Percentiles rank a stretch among this genome's conserved stretches.
phyloP scores from a whole-genome alignment of 2,329 filamentous ascomycete genomes.

The Aspergillus vadensis region DNA sequence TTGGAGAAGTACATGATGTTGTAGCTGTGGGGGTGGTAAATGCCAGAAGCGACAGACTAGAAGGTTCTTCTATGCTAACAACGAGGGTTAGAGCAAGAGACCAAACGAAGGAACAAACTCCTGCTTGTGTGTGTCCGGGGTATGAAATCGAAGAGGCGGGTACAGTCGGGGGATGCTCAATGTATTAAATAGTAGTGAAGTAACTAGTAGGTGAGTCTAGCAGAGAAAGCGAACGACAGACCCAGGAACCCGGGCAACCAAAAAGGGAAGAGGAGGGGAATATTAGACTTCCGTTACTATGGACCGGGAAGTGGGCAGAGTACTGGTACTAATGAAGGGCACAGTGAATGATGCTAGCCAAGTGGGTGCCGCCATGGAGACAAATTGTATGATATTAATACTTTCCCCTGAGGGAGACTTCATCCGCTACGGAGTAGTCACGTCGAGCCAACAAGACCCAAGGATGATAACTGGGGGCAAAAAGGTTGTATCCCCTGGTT shows the following conservation, averaged over 20 bases:
- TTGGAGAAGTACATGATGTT: conserved; percentile 36
- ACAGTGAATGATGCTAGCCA: conserved; percentile 4
- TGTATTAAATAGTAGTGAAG: conserved; percentile 14
- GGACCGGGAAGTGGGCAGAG: conserved; percentile 1
- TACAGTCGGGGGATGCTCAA: background rate
- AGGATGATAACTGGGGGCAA: conserved; percentile 17
- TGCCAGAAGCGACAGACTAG: background rate
- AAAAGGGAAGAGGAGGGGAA: conserved; percentile 7
- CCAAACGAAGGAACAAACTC: conserved; percentile 1
- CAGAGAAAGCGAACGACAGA: conserved; percentile 3
- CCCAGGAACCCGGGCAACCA: conserved; percentile 5
- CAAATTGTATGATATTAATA: conserved; percentile 17
- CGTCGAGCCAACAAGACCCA: conserved; percentile 7
- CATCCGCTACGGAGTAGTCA: conserved; percentile 1
- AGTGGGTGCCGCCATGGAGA: conserved; percentile 10
- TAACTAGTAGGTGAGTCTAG: conserved; percentile 10
- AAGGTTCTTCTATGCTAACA: background rate
- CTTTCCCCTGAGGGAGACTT: conserved; percentile 5
- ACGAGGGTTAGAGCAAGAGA: background rate
- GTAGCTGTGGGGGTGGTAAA: background rate
- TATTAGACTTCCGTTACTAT: conserved; percentile 12
- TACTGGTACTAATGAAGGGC: conserved; percentile 1
- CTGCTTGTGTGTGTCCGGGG: background rate
- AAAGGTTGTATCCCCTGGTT: conserved; percentile 15
- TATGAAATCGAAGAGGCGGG: conserved; percentile 3